phyloP scores from a whole-genome alignment of 2,329 filamentous ascomycete genomes.

The Fusarium robinianum region DNA sequence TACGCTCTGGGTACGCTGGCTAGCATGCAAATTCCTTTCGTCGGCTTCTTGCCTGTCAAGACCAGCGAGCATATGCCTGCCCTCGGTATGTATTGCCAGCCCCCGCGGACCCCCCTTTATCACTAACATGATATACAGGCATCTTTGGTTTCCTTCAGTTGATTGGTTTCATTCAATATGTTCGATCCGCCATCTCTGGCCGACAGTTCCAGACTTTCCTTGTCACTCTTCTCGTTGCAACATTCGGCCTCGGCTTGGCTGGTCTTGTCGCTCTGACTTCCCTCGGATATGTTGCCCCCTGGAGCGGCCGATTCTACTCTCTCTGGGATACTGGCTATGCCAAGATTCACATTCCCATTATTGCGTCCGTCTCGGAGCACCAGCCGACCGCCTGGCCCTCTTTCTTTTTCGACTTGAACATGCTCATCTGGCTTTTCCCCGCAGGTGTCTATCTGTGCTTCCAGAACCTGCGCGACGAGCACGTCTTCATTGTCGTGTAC shows the following conservation, averaged over 20 bases:
- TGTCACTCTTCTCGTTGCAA: constrained; percentile 71
- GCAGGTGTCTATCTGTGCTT: constrained; percentile 99
- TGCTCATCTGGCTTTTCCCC: constrained; percentile 99
- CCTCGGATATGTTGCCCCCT: constrained; percentile 90
- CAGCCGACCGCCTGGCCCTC: constrained; percentile 98
- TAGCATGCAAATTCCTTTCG: constrained; percentile 99
- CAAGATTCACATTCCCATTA: constrained; percentile 99
- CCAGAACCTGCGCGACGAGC: constrained; percentile 89
- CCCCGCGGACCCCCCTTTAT: neutral
- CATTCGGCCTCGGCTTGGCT: constrained; percentile 73
- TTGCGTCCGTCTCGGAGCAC: constrained; percentile 99
- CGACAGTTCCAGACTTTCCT: constrained; percentile 95
- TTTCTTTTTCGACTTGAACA: constrained; percentile 98
- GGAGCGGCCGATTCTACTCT: constrained; percentile 98
- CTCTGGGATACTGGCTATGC: constrained; percentile 98
- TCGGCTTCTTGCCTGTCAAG: constrained; percentile 93
- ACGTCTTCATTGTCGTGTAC: constrained; percentile 97
- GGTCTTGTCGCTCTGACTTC: constrained; percentile 86
- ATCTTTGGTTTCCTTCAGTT: constrained; percentile 96
- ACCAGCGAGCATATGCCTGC: constrained; percentile 99
- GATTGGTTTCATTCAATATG: constrained; percentile 87
- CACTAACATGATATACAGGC: constrained; percentile 54
- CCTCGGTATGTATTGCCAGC: constrained; percentile 62
- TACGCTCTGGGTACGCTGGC: constrained; percentile 94
- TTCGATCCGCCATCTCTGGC: constrained; percentile 84